Evolutionary conservation across 2,329 filamentous ascomycete species (phyloP), one percentile per base, ranked within the genome.

Genomic region (Dryadomyces quercivorus): DNA sequence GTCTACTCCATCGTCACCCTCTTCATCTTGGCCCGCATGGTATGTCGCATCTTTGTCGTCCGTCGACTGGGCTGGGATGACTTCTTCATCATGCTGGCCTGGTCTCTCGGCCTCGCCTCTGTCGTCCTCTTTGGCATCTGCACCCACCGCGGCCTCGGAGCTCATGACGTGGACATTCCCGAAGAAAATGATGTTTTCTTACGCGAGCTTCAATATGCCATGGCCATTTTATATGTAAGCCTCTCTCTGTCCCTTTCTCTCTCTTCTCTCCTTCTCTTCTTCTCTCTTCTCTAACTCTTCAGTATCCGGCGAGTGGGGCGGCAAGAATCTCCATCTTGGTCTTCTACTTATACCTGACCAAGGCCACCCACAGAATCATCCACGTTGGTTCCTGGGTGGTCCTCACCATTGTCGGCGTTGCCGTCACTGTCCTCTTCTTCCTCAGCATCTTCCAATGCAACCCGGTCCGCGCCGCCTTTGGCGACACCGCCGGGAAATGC

Each of bases 301-400:
- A 91, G 83, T 94, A 95, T 64, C 90, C 90, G 13, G 85, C 88
- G 3, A 75, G 95, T 55, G 94, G 95, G 88, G 83, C 86, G 2
- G 89, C 88, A 51, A 96, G 96, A 70, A 90, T 88, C 0, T 94
- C 89, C n/a, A 88, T 96, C 62, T 75, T 96, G 56, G 77, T 93
- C 53, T 96, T 96, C 68, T 96, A 94, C 69, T 75, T 96, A 51
- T 84, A 85, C 44, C 75, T 96, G 50, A 87, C 88, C 26, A 85
- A 84, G 62, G 86, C 88, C 56, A 84, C 80, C 0, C 82, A 94
- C 60, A 81, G 81, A 59, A 74, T 91, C 51, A 84, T 95, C 60
- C 82, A 86, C 56, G 80, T 85, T 69, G 83, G 84, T n/a, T 93
- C 88, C n/a, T 90, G 90, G 73, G 74, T 77, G 5, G 89, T 87